Evolutionary conservation across 1,284 basidiomycete species (phyloP).

Genomic region (Leccinum subatratum): DNA sequence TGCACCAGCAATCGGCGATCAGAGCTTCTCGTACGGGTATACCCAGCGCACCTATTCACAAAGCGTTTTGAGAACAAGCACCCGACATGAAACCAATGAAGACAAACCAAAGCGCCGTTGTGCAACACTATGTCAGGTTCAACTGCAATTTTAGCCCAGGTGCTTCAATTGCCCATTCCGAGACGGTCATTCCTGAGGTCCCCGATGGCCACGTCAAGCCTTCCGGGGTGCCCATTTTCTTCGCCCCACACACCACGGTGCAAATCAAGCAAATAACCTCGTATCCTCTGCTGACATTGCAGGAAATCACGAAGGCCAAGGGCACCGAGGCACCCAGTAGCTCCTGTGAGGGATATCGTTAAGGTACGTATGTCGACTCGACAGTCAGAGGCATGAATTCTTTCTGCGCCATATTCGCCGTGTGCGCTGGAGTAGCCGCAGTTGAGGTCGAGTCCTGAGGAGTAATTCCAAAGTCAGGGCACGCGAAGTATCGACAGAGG

Average conservation of each 20-base stretch:
- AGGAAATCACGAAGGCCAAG: conserved; percentile 88
- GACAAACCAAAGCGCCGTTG: conserved; percentile 88
- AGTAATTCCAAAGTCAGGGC: conserved; percentile 76
- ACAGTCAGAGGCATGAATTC: conserved; percentile 29
- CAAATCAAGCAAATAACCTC: conserved; percentile 88
- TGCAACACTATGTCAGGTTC: conserved; percentile 88
- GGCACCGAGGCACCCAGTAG: conserved; percentile 94
- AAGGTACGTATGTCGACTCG: conserved; percentile 56
- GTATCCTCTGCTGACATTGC: conserved; percentile 54
- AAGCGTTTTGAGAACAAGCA: conserved; percentile 1
- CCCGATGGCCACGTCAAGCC: conserved; percentile 83
- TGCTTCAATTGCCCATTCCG: conserved; percentile 57
- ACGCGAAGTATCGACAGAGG: conserved; percentile 73
- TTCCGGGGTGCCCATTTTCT: conserved; percentile 62
- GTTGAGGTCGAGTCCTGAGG: conserved; percentile 36
- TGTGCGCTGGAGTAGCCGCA: conserved; percentile 14
- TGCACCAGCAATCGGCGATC: conserved; percentile 77
- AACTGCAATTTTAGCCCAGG: conserved; percentile 67
- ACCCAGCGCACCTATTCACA: conserved; percentile 89
- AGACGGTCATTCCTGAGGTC: conserved; percentile 79
- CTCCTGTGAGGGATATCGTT: conserved; percentile 93
- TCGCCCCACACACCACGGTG: conserved; percentile 91
- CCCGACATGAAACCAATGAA: neutral
- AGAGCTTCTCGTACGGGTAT: conserved; percentile 93
- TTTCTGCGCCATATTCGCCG: conserved; percentile 20